phyloP scores from a whole-genome alignment of 768 basidiomycete species.

The Porphyrellus cyaneotinctus region DNA sequence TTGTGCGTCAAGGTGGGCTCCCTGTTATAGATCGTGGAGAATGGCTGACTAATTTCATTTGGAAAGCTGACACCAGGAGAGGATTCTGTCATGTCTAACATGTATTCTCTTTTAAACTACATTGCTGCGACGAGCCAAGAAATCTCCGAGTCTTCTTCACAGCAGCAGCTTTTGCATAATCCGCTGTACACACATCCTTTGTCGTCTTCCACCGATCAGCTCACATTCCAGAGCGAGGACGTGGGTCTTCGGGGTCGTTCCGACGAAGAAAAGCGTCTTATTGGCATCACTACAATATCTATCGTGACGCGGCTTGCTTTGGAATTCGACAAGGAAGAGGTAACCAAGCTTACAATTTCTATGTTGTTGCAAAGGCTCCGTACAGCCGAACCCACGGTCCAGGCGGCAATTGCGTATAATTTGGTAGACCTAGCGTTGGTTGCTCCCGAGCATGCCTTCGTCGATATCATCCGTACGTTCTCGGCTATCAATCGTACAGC shows the following conservation, averaged over 20 bases:
- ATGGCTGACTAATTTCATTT: constrained; percentile 4
- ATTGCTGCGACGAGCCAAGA: constrained; percentile 83
- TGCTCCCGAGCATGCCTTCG: constrained; percentile 71
- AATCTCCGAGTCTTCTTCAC: constrained; percentile 49
- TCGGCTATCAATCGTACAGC: constrained; percentile 80
- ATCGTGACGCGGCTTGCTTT: constrained; percentile 85
- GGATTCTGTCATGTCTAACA: constrained; percentile 88
- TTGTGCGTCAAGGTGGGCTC: constrained; percentile 73
- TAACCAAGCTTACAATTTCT: constrained; percentile 82
- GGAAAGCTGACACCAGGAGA: constrained; percentile 76
- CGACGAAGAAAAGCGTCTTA: constrained; percentile 79
- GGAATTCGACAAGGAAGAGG: constrained; percentile 85
- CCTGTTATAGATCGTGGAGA: neutral
- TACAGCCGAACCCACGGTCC: constrained; percentile 80
- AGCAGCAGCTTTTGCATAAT: constrained; percentile 40
- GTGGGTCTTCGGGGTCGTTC: constrained; percentile 61
- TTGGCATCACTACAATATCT: constrained; percentile 88
- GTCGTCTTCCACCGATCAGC: constrained; percentile 39
- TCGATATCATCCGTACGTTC: constrained; percentile 81
- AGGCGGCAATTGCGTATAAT: constrained; percentile 89
- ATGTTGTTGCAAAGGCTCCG: constrained; percentile 89
- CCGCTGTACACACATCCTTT: constrained; percentile 35
- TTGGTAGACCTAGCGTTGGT: constrained; percentile 84
- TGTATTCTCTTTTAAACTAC: constrained; percentile 95
- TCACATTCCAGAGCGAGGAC: constrained; percentile 56